phyloP scores from a whole-genome alignment of 345 rosid genomes.

The Camelina hispida region DNA sequence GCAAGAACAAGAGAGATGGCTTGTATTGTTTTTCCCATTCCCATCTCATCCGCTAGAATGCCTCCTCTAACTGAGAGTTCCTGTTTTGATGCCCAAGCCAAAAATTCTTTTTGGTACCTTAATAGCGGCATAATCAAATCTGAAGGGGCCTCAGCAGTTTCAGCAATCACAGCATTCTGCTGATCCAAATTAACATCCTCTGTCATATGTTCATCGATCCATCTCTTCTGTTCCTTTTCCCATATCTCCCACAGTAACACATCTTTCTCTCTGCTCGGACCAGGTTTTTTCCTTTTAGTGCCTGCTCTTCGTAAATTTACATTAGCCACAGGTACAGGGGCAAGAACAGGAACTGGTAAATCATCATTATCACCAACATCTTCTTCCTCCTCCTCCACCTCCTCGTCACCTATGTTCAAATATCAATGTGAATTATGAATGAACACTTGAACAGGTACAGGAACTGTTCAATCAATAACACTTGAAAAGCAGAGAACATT shows the following conservation, averaged over 20 bases:
- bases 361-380: not conserved
- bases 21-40: conserved; percentile 98
- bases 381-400: conserved; percentile 15
- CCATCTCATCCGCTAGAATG: conserved; percentile 99
- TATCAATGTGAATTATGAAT: conserved; percentile 7
- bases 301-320: conserved; percentile 29
- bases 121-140: conserved; percentile 74
- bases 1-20: conserved; percentile 95
- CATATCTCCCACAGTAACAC: conserved; percentile 70
- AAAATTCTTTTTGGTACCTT: conserved; percentile 94
- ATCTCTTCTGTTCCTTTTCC: conserved; percentile 71
- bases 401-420: conserved; percentile 34
- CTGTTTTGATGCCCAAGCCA: conserved; percentile 92
- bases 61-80: conserved; percentile 84
- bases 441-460: no score
- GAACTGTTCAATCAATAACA: not conserved
- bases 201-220: conserved; percentile 60
- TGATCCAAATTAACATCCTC: conserved; percentile 65
- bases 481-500: conserved; percentile 4
- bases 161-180: conserved; percentile 52
- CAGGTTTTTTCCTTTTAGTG: conserved; percentile 42
- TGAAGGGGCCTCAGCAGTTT: conserved; percentile 68
- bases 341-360: conserved; percentile 24
- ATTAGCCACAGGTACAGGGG: conserved; percentile 14
- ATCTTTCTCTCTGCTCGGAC: conserved; percentile 20